Percentiles rank a stretch among this genome's conserved stretches.
Conservation (phyloP, 2,329 filamentous ascomycete genomes). For the Aspergillus awamori region DNA sequence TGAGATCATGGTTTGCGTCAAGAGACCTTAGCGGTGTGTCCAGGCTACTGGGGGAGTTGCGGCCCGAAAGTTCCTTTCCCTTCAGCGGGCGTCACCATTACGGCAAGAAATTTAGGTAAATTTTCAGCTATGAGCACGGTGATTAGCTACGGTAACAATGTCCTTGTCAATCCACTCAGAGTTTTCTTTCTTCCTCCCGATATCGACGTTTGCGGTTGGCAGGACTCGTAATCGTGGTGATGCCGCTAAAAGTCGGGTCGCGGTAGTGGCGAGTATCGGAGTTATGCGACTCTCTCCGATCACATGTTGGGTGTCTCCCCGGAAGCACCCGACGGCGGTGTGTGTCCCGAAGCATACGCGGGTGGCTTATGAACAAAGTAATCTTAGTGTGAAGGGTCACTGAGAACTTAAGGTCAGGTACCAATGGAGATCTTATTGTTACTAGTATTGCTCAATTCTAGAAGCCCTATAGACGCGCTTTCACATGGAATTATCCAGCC, state of each 20-base stretch:
- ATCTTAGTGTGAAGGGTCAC: background rate
- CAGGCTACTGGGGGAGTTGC: constrained; percentile 11
- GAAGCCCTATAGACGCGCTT: background rate
- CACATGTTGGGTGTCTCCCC: constrained; percentile 11
- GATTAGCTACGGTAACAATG: background rate
- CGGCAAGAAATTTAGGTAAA: constrained; percentile 2
- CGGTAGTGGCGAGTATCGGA: constrained; percentile 8
- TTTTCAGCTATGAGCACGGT: too few species aligned
- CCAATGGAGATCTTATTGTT: background rate
- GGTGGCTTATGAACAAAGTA: background rate
- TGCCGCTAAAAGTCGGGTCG: background rate
- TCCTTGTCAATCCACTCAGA: background rate
- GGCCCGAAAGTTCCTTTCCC: constrained; percentile 6
- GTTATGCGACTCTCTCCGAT: constrained; percentile 17
- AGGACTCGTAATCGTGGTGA: background rate
- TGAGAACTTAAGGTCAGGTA: constrained; percentile 1
- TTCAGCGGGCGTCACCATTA: constrained; percentile 13
- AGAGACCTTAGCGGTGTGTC: constrained; percentile 9
- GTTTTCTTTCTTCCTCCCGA: background rate
- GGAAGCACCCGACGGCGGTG: constrained; percentile 14
- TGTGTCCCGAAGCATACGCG: background rate
- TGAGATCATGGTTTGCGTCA: constrained; percentile 28
- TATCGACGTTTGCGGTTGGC: background rate
- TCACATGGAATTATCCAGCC: background rate
- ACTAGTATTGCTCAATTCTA: background rate